Evolutionary conservation across 371 early-diverging fungal genomes (phyloP), one percentile per base, ranked within the genome.

Genomic region (Mucor circinelloides): DNA sequence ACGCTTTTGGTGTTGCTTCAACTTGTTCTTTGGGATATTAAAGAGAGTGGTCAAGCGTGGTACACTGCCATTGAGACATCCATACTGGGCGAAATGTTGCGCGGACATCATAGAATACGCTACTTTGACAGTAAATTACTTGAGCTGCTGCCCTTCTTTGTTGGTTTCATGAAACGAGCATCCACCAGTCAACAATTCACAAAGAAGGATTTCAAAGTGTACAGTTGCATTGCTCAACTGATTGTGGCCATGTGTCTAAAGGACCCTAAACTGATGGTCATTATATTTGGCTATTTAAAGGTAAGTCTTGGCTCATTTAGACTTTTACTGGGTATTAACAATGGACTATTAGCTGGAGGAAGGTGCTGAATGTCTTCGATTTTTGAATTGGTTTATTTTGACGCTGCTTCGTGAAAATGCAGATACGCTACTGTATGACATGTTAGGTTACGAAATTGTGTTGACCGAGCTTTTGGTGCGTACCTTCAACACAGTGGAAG

Each of bases 381-480:
- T 82, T 32, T 71, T 86, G 7, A 79, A 71, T 48, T 86, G 86
- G 86, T 82, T 84, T 63, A 57, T 80, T 0, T 57, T 86, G 19
- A 69, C 72, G 23, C 28, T 79, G 12, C 55, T 82, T 7, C 69
- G 66, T 10, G 70, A 74, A 31, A 63, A 73, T 15, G 46, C 70
- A 4, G 67, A 66, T 40, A 58, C 48, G 2, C 42, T 81, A 21
- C 42, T 78, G 25, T 48, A 67, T 2, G 63, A 67, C 9, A 63
- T 83, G 67, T 52, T 78, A 12, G 70, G 60, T 2, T 81, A 79
- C 44, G 83, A 84, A 46, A 74, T 65, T 55, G 68, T 68, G 0
- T 65, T 86, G 30, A 70, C 71, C 1, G 82, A 84, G 21, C 52
- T 84, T 6, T 34, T 86, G n/a, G 68, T 76, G 1, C 75, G 78